These are phyloP conservation scores for Coriolopsis trogii DNA, from an alignment of 1,284 basidiomycete species.

Conservation along the genomic window DNA sequence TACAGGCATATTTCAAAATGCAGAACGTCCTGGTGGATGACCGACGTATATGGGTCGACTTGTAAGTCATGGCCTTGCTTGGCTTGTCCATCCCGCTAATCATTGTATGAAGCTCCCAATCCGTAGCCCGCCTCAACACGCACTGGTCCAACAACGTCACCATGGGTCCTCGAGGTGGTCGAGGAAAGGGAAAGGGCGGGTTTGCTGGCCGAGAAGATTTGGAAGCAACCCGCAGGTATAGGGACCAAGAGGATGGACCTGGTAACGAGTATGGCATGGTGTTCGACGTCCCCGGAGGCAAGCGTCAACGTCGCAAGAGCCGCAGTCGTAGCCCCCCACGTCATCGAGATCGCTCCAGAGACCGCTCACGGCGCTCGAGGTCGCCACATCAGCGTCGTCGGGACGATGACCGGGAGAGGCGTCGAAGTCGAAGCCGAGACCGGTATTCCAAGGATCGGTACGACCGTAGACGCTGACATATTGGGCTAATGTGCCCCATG, in stretches of 20 bases:
- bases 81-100: constrained; percentile 16
- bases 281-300: constrained; percentile 58
- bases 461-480: constrained; percentile 24
- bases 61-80: constrained; percentile 48
- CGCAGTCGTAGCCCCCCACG: constrained; percentile 33
- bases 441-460: constrained; percentile 19
- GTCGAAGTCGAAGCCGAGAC: constrained; percentile 29
- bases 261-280: constrained; percentile 66
- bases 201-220: constrained; percentile 76
- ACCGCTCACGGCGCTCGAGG: constrained; percentile 20
- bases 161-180: constrained; percentile 46
- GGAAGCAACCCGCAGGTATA: constrained; percentile 67
- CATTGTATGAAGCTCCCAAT: constrained; percentile 72
- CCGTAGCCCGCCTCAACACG: constrained; percentile 77
- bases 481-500: not conserved
- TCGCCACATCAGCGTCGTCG: constrained; percentile 28
- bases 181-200: constrained; percentile 39
- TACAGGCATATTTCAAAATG: constrained; percentile 98
- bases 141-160: constrained; percentile 76
- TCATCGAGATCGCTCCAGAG: constrained; percentile 28
- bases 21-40: constrained; percentile 99
- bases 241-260: constrained; percentile 45
- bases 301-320: constrained; percentile 26
- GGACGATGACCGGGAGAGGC: constrained; percentile 28
- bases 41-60: constrained; percentile 98